phyloP scores from a whole-genome alignment of 2,329 filamentous ascomycete genomes.

The Pseudogymnoascus pannorum region DNA sequence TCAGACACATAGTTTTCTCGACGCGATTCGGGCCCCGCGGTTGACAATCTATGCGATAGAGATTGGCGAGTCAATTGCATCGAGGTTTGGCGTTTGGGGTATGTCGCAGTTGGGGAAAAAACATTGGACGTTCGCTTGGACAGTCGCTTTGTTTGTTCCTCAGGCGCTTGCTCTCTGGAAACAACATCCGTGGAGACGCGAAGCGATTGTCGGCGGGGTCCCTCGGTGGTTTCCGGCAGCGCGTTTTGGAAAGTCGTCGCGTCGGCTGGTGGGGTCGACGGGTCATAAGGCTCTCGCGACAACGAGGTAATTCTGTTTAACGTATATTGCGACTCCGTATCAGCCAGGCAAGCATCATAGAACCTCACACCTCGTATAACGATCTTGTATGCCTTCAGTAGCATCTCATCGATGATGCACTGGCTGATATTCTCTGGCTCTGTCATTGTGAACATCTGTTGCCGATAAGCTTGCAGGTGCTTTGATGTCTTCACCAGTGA shows the following conservation, averaged over 20 bases:
- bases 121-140: slow-evolving; percentile 24
- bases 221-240: slow-evolving; percentile 34
- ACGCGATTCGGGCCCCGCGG: slow-evolving; percentile 37
- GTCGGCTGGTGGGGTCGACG: slow-evolving; percentile 58
- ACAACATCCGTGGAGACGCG: slow-evolving; percentile 25
- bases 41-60: slow-evolving; percentile 64
- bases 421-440: slow-evolving; percentile 52
- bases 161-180: slow-evolving; percentile 19
- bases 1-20: slow-evolving; percentile 75
- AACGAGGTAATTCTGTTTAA: slow-evolving; percentile 54
- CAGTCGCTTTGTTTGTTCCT: slow-evolving; percentile 25
- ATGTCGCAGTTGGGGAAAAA: slow-evolving; percentile 17
- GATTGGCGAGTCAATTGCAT: slow-evolving; percentile 25
- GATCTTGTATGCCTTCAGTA: slow-evolving; percentile 87
- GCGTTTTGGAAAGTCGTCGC: slow-evolving; percentile 42
- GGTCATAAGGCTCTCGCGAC: slow-evolving; percentile 51
- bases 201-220: slow-evolving; percentile 26
- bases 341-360: slow-evolving; percentile 73
- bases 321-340: slow-evolving; percentile 41
- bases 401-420: slow-evolving; percentile 82
- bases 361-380: slow-evolving; percentile 88
- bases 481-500: slow-evolving; percentile 85
- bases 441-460: slow-evolving; percentile 39
- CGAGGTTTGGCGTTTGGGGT: slow-evolving; percentile 20
- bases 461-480: slow-evolving; percentile 58